phyloP scores from a whole-genome alignment of 768 basidiomycete genomes.

The Tulasnella sp. region DNA sequence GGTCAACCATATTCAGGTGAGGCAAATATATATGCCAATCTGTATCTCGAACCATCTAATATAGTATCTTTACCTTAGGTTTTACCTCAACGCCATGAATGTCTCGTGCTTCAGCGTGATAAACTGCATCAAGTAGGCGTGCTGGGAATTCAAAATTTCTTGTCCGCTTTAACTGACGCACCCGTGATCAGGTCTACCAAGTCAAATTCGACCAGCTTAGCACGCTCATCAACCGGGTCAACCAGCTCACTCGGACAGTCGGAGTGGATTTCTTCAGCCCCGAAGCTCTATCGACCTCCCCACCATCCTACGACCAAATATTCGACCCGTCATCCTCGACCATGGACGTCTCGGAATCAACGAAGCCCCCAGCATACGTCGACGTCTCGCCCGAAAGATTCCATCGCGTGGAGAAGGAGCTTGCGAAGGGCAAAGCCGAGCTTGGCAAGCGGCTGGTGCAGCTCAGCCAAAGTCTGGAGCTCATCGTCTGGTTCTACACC shows the following conservation, averaged over 20 bases:
- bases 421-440: conserved; percentile 84
- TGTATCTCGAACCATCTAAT: not conserved
- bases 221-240: conserved; percentile 69
- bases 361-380: conserved; percentile 47
- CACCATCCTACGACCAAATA: conserved; percentile 49
- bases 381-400: conserved; percentile 85
- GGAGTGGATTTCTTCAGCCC: conserved; percentile 60
- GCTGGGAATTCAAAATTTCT: not conserved
- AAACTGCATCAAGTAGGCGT: conserved; percentile 72
- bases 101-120: conserved; percentile 71
- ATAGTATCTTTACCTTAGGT: conserved; percentile 41
- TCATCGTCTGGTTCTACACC: conserved; percentile 80
- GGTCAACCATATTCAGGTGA: conserved; percentile 62
- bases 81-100: conserved; percentile 71
- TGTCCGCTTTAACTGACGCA: not conserved
- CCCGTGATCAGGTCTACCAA: conserved; percentile 16
- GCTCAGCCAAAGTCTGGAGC: conserved; percentile 64
- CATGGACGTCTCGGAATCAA: conserved; percentile 41
- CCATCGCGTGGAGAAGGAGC: conserved; percentile 77
- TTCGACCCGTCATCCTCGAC: conserved; percentile 3
- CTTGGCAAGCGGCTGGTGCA: conserved; percentile 71
- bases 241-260: conserved; percentile 60
- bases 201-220: conserved; percentile 73
- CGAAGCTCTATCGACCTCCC: conserved; percentile 53
- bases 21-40: conserved; percentile 36